Evolutionary conservation across 2,329 filamentous ascomycete species (phyloP), one percentile per base, ranked within the genome.

Genomic region (Monosporascus cannonballus): DNA sequence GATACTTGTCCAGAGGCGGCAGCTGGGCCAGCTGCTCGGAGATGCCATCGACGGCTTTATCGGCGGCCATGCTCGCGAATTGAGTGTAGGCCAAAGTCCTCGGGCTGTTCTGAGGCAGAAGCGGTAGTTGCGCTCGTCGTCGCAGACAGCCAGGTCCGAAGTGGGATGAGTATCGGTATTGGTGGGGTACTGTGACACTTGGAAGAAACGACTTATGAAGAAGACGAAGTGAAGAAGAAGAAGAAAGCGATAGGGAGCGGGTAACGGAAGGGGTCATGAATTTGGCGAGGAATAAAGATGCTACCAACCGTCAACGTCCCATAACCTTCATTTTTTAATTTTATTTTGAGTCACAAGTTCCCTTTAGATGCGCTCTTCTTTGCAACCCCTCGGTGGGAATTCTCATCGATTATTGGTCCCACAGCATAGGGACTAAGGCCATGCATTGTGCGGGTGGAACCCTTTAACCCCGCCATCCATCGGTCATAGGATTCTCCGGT

Each of bases 1-100:
- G 77, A 65, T 76, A 85, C 54, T 67, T 68, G 49, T 71, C 67
- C 49, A 66, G 49, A 18, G 51, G 56, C 11, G 60, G 57, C 39
- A 61, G 58, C 55, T 59, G 47, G 49, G 56, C 53, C 24, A 65
- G 53, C 56, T 61, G 57, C 44, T 61, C 52, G 49, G 59, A 51
- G 51, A 64, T 60, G 52, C 59, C 51, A 46, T 52, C 56, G 42
- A 60, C 56, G 20, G 62, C 46, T 47, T 58, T 55, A 45, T 55
- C 49, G 36, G 55, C 51, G 37, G 63, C 56, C 61, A 64, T 64
- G 41, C 36, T 55, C 42, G 41, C 48, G 18, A 20, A 42, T 24
- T 18, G 18, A 42, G 39, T 20, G 39, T 20, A 9, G 39, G 4
- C 18, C 11, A 20, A 14, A 18, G 20, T 20, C 2, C 11, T 42